phyloP scores from a whole-genome alignment of 2,329 filamentous ascomycete genomes.

The Xylariaceae sp. region DNA sequence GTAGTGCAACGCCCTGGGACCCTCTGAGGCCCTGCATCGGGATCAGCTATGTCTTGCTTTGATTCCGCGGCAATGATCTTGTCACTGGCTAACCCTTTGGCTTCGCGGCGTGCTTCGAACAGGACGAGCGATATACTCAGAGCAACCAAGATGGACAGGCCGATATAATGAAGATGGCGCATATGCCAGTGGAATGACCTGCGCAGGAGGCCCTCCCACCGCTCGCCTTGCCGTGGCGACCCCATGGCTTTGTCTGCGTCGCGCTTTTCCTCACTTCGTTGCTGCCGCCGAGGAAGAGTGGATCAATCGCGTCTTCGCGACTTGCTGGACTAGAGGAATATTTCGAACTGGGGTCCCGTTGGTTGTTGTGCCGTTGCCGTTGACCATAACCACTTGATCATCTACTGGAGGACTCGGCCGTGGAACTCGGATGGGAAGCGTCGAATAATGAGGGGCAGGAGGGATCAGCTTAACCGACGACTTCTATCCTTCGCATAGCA shows the following conservation, averaged over 20 bases:
- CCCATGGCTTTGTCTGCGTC: background rate
- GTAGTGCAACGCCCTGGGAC: conserved; percentile 28
- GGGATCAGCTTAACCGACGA: too few species aligned
- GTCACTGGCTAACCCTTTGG: conserved; percentile 17
- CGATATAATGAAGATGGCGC: conserved; percentile 21
- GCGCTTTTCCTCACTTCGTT: background rate
- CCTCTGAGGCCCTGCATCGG: background rate
- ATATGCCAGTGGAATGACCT: conserved; percentile 16
- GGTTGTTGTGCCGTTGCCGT: too few species aligned
- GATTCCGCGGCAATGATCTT: background rate
- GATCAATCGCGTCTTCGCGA: conserved; percentile 1
- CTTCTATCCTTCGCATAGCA: too few species aligned
- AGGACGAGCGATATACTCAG: conserved; percentile 20
- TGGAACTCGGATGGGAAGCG: too few species aligned
- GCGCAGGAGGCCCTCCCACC: conserved; percentile 20
- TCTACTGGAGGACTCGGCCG: too few species aligned
- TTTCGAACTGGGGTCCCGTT: too few species aligned
- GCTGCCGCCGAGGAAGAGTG: background rate
- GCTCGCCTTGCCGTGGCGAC: conserved; percentile 8
- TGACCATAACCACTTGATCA: too few species aligned
- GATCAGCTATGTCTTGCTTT: background rate
- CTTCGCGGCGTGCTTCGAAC: conserved; percentile 24
- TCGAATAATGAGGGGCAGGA: too few species aligned
- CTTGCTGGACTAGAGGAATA: background rate
- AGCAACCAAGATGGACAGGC: conserved; percentile 18